Conservation (phyloP, 116 monocot genomes). For the Dioscorea cayenensis region DNA sequence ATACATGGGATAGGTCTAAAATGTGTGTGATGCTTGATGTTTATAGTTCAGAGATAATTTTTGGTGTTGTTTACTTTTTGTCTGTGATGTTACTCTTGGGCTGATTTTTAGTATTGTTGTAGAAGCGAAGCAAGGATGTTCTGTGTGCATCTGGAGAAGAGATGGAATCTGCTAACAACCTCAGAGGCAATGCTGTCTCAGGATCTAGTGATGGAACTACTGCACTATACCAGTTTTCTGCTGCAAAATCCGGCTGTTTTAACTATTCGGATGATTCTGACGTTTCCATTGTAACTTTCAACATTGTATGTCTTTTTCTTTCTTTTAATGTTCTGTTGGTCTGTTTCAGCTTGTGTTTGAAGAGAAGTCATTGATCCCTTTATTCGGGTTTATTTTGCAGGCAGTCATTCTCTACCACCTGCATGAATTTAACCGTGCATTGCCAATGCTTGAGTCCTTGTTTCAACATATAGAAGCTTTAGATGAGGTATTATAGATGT, state of each 20-base stretch:
- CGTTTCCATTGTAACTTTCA: constrained; percentile 56
- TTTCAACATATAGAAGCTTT: constrained; percentile 71
- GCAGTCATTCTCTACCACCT: constrained; percentile 72
- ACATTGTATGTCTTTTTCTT: constrained; percentile 40
- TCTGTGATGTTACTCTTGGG: background rate
- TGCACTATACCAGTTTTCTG: constrained; percentile 37
- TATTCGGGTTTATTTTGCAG: constrained; percentile 25
- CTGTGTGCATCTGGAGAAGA: constrained; percentile 35
- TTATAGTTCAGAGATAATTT: background rate
- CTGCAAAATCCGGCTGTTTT: constrained; percentile 24
- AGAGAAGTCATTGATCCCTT: background rate
- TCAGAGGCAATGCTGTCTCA: constrained; percentile 13
- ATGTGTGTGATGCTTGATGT: background rate
- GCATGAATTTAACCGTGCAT: constrained; percentile 57
- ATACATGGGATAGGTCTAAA: background rate
- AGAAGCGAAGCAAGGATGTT: constrained; percentile 52
- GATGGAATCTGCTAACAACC: constrained; percentile 21
- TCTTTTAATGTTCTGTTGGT: background rate
- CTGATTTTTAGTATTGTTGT: background rate
- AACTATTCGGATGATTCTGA: constrained; percentile 50
- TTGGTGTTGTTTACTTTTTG: background rate
- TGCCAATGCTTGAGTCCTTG: constrained; percentile 56
- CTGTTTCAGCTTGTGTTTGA: background rate
- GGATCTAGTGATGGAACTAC: constrained; percentile 35
- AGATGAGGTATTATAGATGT: constrained; percentile 67